Conservation (phyloP, 768 basidiomycete genomes). For the Leucocoprinus leucothites region DNA sequence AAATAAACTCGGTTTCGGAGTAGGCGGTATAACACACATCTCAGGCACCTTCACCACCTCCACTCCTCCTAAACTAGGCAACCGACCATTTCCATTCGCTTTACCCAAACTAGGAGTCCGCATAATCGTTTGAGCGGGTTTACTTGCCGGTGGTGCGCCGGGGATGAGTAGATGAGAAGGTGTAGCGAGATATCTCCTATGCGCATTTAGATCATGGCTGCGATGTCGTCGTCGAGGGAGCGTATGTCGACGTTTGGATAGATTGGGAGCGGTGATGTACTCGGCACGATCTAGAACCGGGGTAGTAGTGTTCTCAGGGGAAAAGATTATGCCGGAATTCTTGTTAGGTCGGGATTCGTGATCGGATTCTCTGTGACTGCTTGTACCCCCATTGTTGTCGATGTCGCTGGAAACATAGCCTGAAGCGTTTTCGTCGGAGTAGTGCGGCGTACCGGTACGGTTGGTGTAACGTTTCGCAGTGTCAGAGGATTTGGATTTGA, state of each 20-base stretch:
- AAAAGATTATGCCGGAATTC: background rate
- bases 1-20: slow-evolving; percentile 7
- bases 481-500: background rate
- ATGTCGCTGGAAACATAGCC: background rate
- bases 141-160: slow-evolving; percentile 51
- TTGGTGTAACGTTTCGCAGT: background rate
- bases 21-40: slow-evolving; percentile 18
- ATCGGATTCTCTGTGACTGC: slow-evolving; percentile 3
- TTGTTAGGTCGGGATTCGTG: background rate
- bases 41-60: background rate
- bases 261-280: background rate
- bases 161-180: slow-evolving; percentile 56
- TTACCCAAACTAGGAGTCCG: background rate
- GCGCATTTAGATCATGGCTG: slow-evolving; percentile 2
- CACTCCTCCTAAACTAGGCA: background rate
- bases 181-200: slow-evolving; percentile 36
- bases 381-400: background rate
- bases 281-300: background rate
- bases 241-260: slow-evolving; percentile 7
- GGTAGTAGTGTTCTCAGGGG: background rate
- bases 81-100: background rate
- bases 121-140: slow-evolving; percentile 20
- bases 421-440: background rate
- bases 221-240: slow-evolving; percentile 3
- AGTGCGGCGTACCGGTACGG: background rate